phyloP scores from a whole-genome alignment of 176 grass and related monocot species.

The Rhynchospora pubera region DNA sequence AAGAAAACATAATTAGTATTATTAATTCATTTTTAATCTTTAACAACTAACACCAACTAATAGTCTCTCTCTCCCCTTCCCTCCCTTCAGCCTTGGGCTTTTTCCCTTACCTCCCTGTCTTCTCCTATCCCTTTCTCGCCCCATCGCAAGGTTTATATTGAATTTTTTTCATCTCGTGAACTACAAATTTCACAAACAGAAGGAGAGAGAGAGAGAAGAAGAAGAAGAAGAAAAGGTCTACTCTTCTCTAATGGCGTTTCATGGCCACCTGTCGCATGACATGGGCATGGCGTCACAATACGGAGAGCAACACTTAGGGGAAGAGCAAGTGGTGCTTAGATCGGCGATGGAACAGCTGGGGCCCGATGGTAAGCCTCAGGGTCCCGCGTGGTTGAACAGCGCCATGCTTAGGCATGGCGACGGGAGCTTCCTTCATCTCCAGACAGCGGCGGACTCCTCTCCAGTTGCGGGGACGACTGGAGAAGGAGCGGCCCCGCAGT shows the following conservation, averaged over 20 bases:
- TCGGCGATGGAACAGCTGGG: constrained; percentile 9
- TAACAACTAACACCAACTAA: constrained; percentile 25
- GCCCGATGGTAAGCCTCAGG: constrained; percentile 21
- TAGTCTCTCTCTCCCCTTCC: not conserved
- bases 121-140: not conserved
- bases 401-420: constrained; percentile 58
- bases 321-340: constrained; percentile 18
- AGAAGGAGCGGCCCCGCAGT: constrained; percentile 19
- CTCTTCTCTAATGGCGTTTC: constrained; percentile 39
- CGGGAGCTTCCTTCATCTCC: constrained; percentile 70
- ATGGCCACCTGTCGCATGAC: constrained; percentile 44
- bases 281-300: constrained; percentile 44
- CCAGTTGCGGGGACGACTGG: not conserved
- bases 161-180: not conserved
- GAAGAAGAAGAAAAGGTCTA: no score
- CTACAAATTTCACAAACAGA: constrained; percentile 15
- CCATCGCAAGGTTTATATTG: constrained; percentile 25
- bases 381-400: constrained; percentile 47
- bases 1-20: constrained; percentile 24
- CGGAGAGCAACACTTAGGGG: constrained; percentile 27
- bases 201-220: not conserved
- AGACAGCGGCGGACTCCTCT: constrained; percentile 54
- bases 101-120: constrained; percentile 30
- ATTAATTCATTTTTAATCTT: not conserved
- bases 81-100: not conserved